These are phyloP conservation scores for Penicillium pulvis DNA, from an alignment of 495 filamentous ascomycete species.

Conservation along the genomic window DNA sequence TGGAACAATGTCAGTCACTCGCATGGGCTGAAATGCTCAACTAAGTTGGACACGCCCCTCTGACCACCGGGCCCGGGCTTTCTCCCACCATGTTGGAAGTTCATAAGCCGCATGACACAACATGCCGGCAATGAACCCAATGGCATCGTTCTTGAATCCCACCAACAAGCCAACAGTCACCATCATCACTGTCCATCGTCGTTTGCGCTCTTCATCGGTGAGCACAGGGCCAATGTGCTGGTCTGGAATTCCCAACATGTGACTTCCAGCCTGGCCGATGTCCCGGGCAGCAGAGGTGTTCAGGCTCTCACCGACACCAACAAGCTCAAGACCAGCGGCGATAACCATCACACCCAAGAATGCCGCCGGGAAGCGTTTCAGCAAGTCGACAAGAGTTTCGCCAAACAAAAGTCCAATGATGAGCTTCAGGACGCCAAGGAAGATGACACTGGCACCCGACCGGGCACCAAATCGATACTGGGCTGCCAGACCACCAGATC, in stretches of 20 bases:
- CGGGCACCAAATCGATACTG: constrained; percentile 90
- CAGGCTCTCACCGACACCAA: constrained; percentile 78
- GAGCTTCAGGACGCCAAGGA: constrained; percentile 78
- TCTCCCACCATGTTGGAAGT: constrained; percentile 35
- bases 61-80: constrained; percentile 30
- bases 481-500: constrained; percentile 84
- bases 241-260: constrained; percentile 42
- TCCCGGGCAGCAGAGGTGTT: constrained; percentile 70
- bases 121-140: constrained; percentile 84
- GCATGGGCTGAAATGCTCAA: not conserved
- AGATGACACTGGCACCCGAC: constrained; percentile 77
- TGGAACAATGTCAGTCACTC: not conserved
- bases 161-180: constrained; percentile 78
- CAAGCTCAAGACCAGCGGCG: constrained; percentile 83
- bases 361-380: constrained; percentile 69
- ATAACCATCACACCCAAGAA: constrained; percentile 86
- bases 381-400: constrained; percentile 63
- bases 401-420: constrained; percentile 73
- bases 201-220: constrained; percentile 62
- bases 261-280: constrained; percentile 35
- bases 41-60: constrained; percentile 35
- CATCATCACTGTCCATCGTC: constrained; percentile 85
- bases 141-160: constrained; percentile 85
- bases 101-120: constrained; percentile 62
- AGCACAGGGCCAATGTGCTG: constrained; percentile 41